A percentile compares a stretch with the other conserved stretches of the same genome.
These are phyloP conservation scores for Histomonas meleagridis DNA, from an alignment of 208 protist genomes.

Conservation along the genomic window DNA sequence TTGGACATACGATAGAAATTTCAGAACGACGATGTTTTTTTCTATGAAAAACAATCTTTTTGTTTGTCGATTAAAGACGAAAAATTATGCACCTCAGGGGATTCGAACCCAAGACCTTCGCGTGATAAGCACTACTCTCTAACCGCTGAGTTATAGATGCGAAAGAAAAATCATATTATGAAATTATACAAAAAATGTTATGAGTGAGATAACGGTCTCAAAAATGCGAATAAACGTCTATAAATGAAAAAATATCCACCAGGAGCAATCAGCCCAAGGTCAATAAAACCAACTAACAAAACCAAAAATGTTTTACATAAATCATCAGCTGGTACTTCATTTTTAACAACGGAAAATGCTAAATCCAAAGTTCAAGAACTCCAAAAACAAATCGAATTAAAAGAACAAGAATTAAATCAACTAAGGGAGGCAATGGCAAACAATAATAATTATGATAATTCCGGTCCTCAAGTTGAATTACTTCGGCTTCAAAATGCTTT, in stretches of 20 bases:
- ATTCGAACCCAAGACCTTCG: too few relatives aligned
- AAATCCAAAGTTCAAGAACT: background rate
- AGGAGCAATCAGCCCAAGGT: background rate
- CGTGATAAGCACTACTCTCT: too few relatives aligned
- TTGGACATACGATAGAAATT: too few relatives aligned
- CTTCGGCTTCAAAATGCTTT: slow-evolving; percentile 3
- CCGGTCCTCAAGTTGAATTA: background rate
- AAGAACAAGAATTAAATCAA: background rate
- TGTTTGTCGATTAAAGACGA: too few relatives aligned
- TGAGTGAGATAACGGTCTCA: too few relatives aligned
- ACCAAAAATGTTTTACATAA: background rate
- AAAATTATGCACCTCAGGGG: too few relatives aligned
- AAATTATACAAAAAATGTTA: too few relatives aligned
- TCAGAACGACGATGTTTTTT: too few relatives aligned
- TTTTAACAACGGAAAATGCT: background rate
- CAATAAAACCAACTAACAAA: background rate
- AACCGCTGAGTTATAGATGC: too few relatives aligned
- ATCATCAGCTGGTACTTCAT: background rate
- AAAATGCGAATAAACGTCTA: background rate
- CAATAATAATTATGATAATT: background rate
- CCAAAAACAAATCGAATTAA: background rate
- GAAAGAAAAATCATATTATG: too few relatives aligned
- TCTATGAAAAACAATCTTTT: too few relatives aligned
- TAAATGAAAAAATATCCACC: background rate
- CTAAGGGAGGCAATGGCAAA: background rate